Evolutionary conservation across 1,284 basidiomycete species (phyloP), one percentile per base, ranked within the genome.

Genomic region (Phylloporus sp.): DNA sequence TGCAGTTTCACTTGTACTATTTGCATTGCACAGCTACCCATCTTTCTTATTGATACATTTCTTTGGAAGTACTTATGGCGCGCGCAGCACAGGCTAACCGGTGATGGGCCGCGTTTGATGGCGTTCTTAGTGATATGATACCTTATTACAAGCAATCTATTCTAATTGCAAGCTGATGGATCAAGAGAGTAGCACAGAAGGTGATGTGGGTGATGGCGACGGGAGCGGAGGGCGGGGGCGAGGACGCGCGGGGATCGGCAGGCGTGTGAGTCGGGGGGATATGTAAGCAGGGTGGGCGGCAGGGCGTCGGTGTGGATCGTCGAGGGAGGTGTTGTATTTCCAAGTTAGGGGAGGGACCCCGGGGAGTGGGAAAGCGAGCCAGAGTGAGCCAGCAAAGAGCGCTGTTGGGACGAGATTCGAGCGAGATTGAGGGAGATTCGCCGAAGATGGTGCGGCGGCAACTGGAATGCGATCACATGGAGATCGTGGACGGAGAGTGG

Each of bases 381-480:
- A 78, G 66, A 58, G 56, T 66, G 77, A 78, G 68, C 77, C 68
- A 60, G 73, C 72, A 74, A 75, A 74, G 77, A 73, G 73, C 55
- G 74, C 71, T 37, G 69, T 71, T 75, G 75, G 74, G 69, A 79
- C 74, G 76, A 77, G 76, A 78, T 78, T 76, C 74, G 68, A 57
- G 39, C 69, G 74, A 78, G 71, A 73, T 72, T 74, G 64, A 43
- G 66, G 57, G 70, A 75, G 78, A 77, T 80, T 80, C 77, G 74
- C 77, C 77, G 49, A 77, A 75, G 76, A 77, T 69, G 68, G 75
- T 71, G 66, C 72, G 75, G 77, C 78, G 76, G 76, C 78, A 69
- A 79, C 76, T 78, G 64, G 63, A 67, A 60, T 49, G 53, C 66
- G 74, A 77, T 79, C 78, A 79, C 78, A 80, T 77, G 78, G 78